Evolutionary conservation across 768 basidiomycete species (phyloP).

Genomic region (Lactifluus subvellereus): DNA sequence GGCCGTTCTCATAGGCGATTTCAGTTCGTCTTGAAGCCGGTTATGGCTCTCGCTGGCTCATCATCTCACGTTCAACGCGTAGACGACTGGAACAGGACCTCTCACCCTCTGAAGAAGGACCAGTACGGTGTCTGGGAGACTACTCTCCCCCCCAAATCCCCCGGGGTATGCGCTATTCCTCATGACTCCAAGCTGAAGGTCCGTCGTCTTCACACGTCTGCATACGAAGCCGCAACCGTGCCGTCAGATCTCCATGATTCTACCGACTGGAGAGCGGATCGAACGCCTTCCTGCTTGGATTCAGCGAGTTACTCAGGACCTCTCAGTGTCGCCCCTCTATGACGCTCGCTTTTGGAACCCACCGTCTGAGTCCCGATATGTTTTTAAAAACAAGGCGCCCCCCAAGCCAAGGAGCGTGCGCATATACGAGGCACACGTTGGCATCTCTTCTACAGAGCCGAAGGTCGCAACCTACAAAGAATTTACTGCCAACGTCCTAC

Average conservation of each 20-base stretch:
- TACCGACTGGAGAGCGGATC: constrained; percentile 71
- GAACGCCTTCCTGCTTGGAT: constrained; percentile 96
- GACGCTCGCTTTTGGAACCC: constrained; percentile 99
- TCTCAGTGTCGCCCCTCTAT: constrained; percentile 82
- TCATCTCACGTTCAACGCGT: constrained; percentile 4
- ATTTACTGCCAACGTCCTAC: constrained; percentile 79
- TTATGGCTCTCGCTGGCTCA: not conserved
- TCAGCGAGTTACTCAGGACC: constrained; percentile 90
- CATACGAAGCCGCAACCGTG: not conserved
- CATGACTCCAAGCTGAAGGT: constrained; percentile 96
- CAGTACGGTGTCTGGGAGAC: constrained; percentile 89
- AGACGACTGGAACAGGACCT: constrained; percentile 86
- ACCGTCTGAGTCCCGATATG: constrained; percentile 59
- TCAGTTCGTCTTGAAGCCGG: constrained; percentile 60
- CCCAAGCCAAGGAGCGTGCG: constrained; percentile 58
- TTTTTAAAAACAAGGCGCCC: constrained; percentile 75
- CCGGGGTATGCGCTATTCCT: constrained; percentile 75
- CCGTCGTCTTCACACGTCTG: not conserved
- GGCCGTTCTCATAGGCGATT: constrained; percentile 88
- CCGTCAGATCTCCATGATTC: constrained; percentile 81
- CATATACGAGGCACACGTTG: constrained; percentile 98
- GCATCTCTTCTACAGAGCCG: constrained; percentile 84
- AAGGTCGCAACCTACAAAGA: constrained; percentile 95
- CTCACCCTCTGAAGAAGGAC: constrained; percentile 83
- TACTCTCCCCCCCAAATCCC: constrained; percentile 55